A percentile compares a stretch with the other conserved stretches of the same genome.
These are phyloP conservation scores for Themeda triandra DNA, from an alignment of 176 grass and related monocot genomes.

Conservation along the genomic window DNA sequence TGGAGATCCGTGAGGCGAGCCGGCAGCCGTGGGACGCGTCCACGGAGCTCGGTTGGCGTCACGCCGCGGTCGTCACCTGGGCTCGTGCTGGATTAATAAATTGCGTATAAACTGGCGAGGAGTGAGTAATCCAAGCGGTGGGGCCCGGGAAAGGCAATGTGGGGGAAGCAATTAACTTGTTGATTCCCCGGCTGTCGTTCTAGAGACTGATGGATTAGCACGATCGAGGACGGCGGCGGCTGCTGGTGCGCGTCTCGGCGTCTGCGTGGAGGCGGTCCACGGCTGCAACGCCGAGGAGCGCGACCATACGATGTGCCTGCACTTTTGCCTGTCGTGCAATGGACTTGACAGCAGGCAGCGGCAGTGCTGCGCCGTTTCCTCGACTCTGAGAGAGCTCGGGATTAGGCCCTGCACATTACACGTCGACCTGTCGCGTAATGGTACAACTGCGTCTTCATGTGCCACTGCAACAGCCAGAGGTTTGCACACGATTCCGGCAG, in stretches of 20 bases:
- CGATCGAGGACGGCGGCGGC: background rate
- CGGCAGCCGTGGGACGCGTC: background rate
- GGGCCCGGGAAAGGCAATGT: background rate
- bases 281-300: background rate
- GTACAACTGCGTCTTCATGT: background rate
- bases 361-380: background rate
- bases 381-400: background rate
- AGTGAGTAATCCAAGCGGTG: background rate
- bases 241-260: background rate
- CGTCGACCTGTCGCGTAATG: background rate
- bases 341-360: background rate
- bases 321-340: slow-evolving; percentile 10
- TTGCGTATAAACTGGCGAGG: background rate
- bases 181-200: background rate
- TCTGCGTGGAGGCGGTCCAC: slow-evolving; percentile 14
- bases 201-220: background rate
- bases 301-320: background rate
- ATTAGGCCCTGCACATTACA: background rate
- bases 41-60: background rate
- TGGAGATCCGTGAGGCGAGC: background rate
- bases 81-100: slow-evolving; percentile 6
- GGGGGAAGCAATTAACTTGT: background rate
- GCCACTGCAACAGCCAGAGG: background rate
- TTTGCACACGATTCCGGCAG: background rate
- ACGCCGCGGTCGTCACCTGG: slow-evolving; percentile 24